Base-by-base conservation (phyloP, 441 rosid genomes). In the Croton setiger region DNA sequence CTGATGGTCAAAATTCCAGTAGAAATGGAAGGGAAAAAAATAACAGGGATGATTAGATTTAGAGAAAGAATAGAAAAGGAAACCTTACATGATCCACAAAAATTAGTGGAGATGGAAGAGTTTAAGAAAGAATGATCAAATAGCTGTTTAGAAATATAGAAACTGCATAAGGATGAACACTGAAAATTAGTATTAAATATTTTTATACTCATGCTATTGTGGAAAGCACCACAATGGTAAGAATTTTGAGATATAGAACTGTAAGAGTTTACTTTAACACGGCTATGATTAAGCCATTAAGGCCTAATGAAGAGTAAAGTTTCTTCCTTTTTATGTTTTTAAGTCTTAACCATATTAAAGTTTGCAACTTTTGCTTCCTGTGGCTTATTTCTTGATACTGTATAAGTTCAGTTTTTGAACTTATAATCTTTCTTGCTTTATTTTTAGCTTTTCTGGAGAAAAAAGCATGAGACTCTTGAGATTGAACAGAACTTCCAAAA, bases 1-100 rank as follows among this genome's bases (percentile, higher is more conserved):
- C 58, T 20, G 72, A 74, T 52, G 75, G 68, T 21, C 63, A 64
- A 70, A 55, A 76, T 67, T 35, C 75, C 41, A 71, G 64, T 33
- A 51, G 35, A 69, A 75, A 67, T 45, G 81, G 72, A n/a, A 60
- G 81, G 84, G 69, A 60, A 59, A 74, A 60, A 59, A 74, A 56
- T 27, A 63, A 37, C 33, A 74, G 82, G 85, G 56, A 76, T 18
- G 79, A 76, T 55, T 79, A 81, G 73, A 62, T 74, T 55, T 81
- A 81, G 73, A 62, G 43, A 8, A 54, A 21, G 39, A 72, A 20
- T 20, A 43, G 21, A 20, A 18, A 6, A 15, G 20, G 37, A 71
- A 39, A 27, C 55, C 36, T 64, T 43, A 23, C 55, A 66, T 55
- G 57, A 10, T 9, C 21, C 3, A 3, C 7, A 43, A 27, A 56